phyloP scores from a whole-genome alignment of 345 rosid species.

The Hibiscus tridactylites region DNA sequence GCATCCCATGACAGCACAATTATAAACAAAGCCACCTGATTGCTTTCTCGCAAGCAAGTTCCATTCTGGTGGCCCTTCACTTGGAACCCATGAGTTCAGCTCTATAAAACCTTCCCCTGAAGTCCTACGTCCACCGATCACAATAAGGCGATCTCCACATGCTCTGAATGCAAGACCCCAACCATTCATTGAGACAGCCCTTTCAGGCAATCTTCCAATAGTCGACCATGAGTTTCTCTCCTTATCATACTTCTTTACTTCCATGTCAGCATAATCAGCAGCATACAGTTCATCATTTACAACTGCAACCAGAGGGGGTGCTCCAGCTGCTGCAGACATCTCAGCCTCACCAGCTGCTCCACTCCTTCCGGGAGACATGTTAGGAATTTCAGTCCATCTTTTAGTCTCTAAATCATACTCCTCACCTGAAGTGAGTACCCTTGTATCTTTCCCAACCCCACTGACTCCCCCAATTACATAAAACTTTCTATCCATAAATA shows the following conservation, averaged over 20 bases:
- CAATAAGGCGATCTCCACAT: constrained; percentile 73
- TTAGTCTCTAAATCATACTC: constrained; percentile 63
- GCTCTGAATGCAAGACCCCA: constrained; percentile 97
- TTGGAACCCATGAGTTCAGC: constrained; percentile 77
- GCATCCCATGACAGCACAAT: constrained; percentile 97
- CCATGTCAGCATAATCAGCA: constrained; percentile 83
- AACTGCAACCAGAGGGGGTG: constrained; percentile 86
- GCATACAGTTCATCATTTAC: constrained; percentile 74
- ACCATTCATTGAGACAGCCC: constrained; percentile 81
- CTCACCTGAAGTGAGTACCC: constrained; percentile 66
- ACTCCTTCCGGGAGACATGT: constrained; percentile 64
- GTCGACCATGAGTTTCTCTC: constrained; percentile 43
- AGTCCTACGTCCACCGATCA: constrained; percentile 73
- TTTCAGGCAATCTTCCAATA: constrained; percentile 72
- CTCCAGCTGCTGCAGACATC: constrained; percentile 58
- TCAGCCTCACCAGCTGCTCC: constrained; percentile 28
- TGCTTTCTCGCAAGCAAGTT: constrained; percentile 62
- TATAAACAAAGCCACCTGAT: constrained; percentile 79
- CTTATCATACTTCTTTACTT: constrained; percentile 70
- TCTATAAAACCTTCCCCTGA: constrained; percentile 73
- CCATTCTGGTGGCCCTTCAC: constrained; percentile 72
- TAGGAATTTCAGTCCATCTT: constrained; percentile 68
- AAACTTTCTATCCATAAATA: constrained; percentile 82
- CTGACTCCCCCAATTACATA: constrained; percentile 84
- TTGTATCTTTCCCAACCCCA: constrained; percentile 27